A percentile compares a stretch with the other conserved stretches of the same genome.
phyloP scores from a whole-genome alignment of 2,329 filamentous ascomycete genomes.

The Beauveria bassiana region DNA sequence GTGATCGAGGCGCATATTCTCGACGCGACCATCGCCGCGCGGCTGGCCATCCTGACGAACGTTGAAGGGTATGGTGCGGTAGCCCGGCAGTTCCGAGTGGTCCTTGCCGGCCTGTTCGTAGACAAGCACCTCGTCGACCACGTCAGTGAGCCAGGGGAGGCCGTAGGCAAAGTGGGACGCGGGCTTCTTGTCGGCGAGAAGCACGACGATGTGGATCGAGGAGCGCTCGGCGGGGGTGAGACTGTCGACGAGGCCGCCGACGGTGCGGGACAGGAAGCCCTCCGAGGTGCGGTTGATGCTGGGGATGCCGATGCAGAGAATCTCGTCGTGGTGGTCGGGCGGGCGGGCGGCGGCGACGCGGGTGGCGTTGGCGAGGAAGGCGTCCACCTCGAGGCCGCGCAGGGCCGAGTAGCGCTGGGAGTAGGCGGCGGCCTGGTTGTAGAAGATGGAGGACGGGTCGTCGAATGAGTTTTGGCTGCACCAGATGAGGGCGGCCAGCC shows the following conservation, averaged over 20 bases:
- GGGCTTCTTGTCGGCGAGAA: slow-evolving; percentile 28
- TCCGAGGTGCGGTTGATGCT: slow-evolving; percentile 25
- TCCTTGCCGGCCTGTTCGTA: slow-evolving; percentile 17
- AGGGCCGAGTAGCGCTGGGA: slow-evolving; percentile 19
- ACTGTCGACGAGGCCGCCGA: slow-evolving; percentile 25
- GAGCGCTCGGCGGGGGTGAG: slow-evolving; percentile 24
- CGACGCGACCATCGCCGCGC: slow-evolving; percentile 22
- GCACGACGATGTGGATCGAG: slow-evolving; percentile 24
- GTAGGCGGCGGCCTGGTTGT: slow-evolving; percentile 22
- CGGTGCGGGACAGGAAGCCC: slow-evolving; percentile 22
- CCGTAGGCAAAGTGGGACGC: slow-evolving; percentile 23
- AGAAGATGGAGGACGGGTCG: slow-evolving; percentile 29
- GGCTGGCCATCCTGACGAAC: slow-evolving; percentile 14
- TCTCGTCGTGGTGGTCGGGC: not conserved
- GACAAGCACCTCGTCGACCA: slow-evolving; percentile 27
- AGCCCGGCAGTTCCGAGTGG: slow-evolving; percentile 12
- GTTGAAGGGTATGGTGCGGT: slow-evolving; percentile 18
- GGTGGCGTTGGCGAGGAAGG: slow-evolving; percentile 15
- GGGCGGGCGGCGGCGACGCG: not conserved
- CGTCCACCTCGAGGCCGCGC: slow-evolving; percentile 21
- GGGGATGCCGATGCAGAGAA: slow-evolving; percentile 28
- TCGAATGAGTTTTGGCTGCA: slow-evolving; percentile 25
- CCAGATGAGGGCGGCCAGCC: slow-evolving; percentile 20
- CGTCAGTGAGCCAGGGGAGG: slow-evolving; percentile 22
- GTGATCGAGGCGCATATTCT: slow-evolving; percentile 28